Evolutionary conservation across 176 grass and related monocot genomes (phyloP).

Genomic region (Stipa capillata): DNA sequence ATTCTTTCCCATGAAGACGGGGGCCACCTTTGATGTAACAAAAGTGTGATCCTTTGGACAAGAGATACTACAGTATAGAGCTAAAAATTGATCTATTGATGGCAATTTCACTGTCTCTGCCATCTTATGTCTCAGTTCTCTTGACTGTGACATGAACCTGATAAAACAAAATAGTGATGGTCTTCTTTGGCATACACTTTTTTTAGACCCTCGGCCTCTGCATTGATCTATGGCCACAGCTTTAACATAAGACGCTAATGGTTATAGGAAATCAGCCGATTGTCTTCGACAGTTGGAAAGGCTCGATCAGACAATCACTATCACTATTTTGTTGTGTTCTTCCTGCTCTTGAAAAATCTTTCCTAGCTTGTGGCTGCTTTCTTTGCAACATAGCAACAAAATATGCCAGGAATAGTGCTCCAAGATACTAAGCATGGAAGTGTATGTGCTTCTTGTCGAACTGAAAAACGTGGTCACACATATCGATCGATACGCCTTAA

Average conservation of each 20-base stretch:
- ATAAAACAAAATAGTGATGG: background rate
- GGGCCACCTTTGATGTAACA: background rate
- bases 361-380: background rate
- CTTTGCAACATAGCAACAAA: background rate
- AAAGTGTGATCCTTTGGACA: slow-evolving; percentile 29
- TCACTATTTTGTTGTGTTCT: background rate
- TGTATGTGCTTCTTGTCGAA: background rate
- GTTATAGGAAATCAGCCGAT: too few relatives aligned
- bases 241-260: background rate
- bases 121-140: slow-evolving; percentile 9
- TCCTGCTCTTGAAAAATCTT: background rate
- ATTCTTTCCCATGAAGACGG: slow-evolving; percentile 16
- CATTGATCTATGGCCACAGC: too few relatives aligned
- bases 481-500: background rate
- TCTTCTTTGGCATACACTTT: background rate
- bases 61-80: background rate
- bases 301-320: too few relatives aligned
- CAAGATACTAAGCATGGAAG: background rate
- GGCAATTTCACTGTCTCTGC: too few relatives aligned
- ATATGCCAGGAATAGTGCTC: background rate
- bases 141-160: background rate
- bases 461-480: background rate
- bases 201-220: too few relatives aligned
- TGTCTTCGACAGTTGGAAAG: too few relatives aligned
- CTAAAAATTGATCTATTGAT: too few relatives aligned